A percentile compares a stretch with the other conserved stretches of the same genome.
These are phyloP conservation scores for Chloranthus sessilifolius DNA, from an alignment of 164 flowering plant species.

Conservation along the genomic window DNA sequence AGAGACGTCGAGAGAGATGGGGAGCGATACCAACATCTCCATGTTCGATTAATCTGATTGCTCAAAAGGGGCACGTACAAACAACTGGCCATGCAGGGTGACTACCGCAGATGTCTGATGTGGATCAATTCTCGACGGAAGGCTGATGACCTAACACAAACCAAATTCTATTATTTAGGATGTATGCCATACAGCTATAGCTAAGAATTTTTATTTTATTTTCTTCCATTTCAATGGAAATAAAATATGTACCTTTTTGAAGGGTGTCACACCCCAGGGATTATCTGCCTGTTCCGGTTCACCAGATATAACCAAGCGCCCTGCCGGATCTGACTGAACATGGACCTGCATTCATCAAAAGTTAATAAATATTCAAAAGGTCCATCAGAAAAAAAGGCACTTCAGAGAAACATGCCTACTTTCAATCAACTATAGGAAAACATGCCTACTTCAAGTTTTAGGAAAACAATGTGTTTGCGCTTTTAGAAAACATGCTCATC, in stretches of 20 bases:
- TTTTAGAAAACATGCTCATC: too few species aligned
- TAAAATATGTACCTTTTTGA: constrained; percentile 59
- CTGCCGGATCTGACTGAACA: constrained; percentile 93
- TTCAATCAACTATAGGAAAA: too few species aligned
- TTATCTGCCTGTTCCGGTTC: constrained; percentile 86
- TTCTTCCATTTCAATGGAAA: too few species aligned
- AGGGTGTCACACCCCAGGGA: constrained; percentile 92
- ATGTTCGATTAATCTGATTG: constrained; percentile 36
- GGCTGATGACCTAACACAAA: constrained; percentile 56
- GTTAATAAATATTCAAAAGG: neutral
- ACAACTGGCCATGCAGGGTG: constrained; percentile 89
- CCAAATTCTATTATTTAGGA: too few species aligned
- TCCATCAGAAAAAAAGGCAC: neutral
- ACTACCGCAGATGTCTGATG: constrained; percentile 98
- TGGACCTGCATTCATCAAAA: constrained; percentile 50
- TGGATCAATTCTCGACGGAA: constrained; percentile 87
- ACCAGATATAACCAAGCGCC: constrained; percentile 85
- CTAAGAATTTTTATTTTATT: too few species aligned
- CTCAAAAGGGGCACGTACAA: constrained; percentile 91
- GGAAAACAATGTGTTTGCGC: too few species aligned
- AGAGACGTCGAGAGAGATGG: too few species aligned
- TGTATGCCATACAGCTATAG: too few species aligned
- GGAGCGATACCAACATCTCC: too few species aligned
- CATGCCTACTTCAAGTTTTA: too few species aligned
- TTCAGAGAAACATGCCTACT: too few species aligned